phyloP scores from a whole-genome alignment of 139 green algal genomes.

The Picochlorum costavermella region DNA sequence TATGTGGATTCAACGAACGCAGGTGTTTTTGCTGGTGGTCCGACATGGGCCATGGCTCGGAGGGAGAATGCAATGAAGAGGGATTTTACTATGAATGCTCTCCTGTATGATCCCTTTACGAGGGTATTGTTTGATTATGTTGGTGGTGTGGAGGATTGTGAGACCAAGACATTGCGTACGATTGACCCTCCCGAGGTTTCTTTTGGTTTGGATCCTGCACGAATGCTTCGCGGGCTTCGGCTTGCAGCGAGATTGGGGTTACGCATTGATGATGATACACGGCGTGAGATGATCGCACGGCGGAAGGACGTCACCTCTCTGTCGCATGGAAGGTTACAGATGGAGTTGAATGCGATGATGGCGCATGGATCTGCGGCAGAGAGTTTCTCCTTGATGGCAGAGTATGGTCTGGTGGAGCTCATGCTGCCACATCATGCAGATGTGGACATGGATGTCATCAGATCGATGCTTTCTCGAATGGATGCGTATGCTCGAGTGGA shows the following conservation, averaged over 20 bases:
- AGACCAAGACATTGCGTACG: conserved; percentile 25
- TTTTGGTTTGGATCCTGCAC: conserved; percentile 42
- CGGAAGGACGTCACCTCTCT: neutral
- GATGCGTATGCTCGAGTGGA: too few species aligned
- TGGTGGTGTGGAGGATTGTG: conserved; percentile 41
- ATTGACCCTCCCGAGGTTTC: conserved; percentile 25
- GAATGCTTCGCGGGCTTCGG: conserved; percentile 55
- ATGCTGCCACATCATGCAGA: conserved; percentile 28
- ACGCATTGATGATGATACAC: conserved; percentile 11
- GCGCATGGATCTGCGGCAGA: conserved; percentile 18
- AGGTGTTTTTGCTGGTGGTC: neutral
- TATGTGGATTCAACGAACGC: neutral
- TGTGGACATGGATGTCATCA: too few species aligned
- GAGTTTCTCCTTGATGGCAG: conserved; percentile 33
- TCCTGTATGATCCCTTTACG: conserved; percentile 62
- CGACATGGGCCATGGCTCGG: conserved; percentile 26
- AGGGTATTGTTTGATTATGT: conserved; percentile 54
- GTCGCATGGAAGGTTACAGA: conserved; percentile 16
- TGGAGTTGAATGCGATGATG: conserved; percentile 35
- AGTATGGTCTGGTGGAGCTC: conserved; percentile 26
- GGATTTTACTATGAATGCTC: conserved; percentile 66
- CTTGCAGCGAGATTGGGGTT: conserved; percentile 34
- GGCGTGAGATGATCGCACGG: conserved; percentile 6
- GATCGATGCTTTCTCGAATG: too few species aligned
- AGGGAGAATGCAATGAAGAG: conserved; percentile 35